Evolutionary conservation across 768 basidiomycete genomes (phyloP), one percentile per base, ranked within the genome.

Genomic region (Suillus plorans): DNA sequence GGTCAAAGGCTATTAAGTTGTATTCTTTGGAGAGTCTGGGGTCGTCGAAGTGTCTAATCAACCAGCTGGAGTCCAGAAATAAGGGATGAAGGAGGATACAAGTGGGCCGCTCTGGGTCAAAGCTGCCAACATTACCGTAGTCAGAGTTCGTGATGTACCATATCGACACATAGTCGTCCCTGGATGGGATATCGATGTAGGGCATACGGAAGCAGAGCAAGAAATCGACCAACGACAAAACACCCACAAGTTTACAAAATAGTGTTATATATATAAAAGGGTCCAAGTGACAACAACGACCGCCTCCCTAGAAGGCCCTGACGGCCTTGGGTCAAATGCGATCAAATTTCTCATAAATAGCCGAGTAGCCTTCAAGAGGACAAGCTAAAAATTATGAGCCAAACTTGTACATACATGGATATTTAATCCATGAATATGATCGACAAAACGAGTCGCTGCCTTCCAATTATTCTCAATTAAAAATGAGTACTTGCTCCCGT

Each of bases 1-100:
- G 84, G 73, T 93, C 91, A 72, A 92, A 89, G 7, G 89, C 89
- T 67, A 93, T 86, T 37, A 93, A 73, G 71, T 93, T 93, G 76
- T 82, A 92, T 49, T 78, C 74, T 0, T 75, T 72, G 66, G 81
- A 74, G 31, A 94, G 76, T 50, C 90, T 82, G 0, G 84, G 83
- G 74, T 93, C 90, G 34, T 85, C 85, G 57, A 91, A 82, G 61
- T 92, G 90, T 37, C 82, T 78, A 36, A 82, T 80, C 64, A 90
- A 77, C 90, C 90, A 94, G 58, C 84, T 80, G 2, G 86, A 85
- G 76, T 91, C 89, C 63, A 92, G 80, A 71, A 88, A 86, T 50
- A 84, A 74, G 14, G 90, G 90, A 68, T 88, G 90, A 0, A 93
- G 76, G 62, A 93, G 79, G 63, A 89, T 82, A 68, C 91, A 78